A percentile compares a stretch with the other conserved stretches of the same genome.
phyloP scores from a whole-genome alignment of 352 stramenopile genomes.

The Elongisporangium prolatum region DNA sequence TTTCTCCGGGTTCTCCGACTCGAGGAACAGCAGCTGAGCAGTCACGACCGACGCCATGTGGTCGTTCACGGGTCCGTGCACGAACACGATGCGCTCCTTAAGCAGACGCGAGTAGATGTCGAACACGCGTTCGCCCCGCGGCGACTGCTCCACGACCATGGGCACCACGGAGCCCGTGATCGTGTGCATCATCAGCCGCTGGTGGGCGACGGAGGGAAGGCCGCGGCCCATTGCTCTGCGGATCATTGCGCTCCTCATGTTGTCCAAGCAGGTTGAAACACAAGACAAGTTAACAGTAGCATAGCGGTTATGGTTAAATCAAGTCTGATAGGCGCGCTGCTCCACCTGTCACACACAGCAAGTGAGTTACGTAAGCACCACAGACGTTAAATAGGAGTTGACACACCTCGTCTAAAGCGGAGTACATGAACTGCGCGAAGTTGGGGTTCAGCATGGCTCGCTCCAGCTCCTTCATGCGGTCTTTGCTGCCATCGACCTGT shows the following conservation, averaged over 20 bases:
- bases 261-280: too few species aligned
- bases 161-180: constrained; percentile 80
- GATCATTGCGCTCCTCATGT: background rate
- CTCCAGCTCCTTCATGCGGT: constrained; percentile 74
- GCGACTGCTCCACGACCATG: constrained; percentile 93
- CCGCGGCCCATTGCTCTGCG: background rate
- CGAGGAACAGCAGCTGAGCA: constrained; percentile 93
- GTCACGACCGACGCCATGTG: constrained; percentile 81
- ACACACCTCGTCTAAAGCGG: constrained; percentile 53
- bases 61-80: constrained; percentile 93
- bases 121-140: constrained; percentile 93
- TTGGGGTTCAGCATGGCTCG: constrained; percentile 63
- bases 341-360: too few species aligned
- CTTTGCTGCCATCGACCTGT: constrained; percentile 57
- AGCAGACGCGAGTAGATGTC: constrained; percentile 98
- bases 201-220: too few species aligned
- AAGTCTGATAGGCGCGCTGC: too few species aligned
- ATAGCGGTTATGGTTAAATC: too few species aligned
- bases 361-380: too few species aligned
- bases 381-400: too few species aligned
- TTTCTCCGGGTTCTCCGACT: constrained; percentile 95
- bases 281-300: too few species aligned
- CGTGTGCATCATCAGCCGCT: constrained; percentile 27
- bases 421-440: constrained; percentile 80
- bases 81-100: constrained; percentile 97